Conservation (phyloP, 176 grass and related monocot genomes). For the Carex myosuroides region DNA sequence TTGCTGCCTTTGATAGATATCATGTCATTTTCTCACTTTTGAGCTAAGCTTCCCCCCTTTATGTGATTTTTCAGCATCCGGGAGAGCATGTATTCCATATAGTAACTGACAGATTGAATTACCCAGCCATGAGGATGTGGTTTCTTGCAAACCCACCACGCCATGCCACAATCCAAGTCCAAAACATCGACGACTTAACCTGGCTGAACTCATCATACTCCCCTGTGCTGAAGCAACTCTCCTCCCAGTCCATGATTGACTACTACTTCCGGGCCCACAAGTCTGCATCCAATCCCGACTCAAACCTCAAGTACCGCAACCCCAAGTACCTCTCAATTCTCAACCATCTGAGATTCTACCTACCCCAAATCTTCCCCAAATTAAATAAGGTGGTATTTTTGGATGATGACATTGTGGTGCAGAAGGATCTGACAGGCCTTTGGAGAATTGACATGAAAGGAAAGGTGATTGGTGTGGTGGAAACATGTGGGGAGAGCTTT, state of each 20-base stretch:
- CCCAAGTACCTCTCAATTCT: constrained; percentile 86
- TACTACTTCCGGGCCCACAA: constrained; percentile 67
- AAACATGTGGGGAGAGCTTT: constrained; percentile 80
- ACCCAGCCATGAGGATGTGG: constrained; percentile 87
- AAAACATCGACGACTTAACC: constrained; percentile 69
- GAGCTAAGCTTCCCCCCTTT: not conserved
- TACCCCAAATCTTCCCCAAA: constrained; percentile 76
- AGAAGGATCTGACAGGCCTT: constrained; percentile 63
- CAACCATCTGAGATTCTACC: constrained; percentile 81
- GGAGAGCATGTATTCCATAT: constrained; percentile 77
- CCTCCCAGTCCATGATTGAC: constrained; percentile 72
- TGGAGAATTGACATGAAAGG: constrained; percentile 81
- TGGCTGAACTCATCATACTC: constrained; percentile 83
- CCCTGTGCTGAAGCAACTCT: constrained; percentile 66
- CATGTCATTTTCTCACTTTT: not conserved
- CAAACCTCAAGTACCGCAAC: constrained; percentile 74
- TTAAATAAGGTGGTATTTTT: constrained; percentile 82
- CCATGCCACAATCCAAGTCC: constrained; percentile 66
- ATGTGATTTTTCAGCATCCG: constrained; percentile 57
- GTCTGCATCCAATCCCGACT: constrained; percentile 41
- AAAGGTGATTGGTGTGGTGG: constrained; percentile 78
- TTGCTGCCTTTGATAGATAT: not conserved
- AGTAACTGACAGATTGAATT: constrained; percentile 82
- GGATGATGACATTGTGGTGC: constrained; percentile 84
- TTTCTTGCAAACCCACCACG: constrained; percentile 80